Evolutionary conservation across 2,329 filamentous ascomycete genomes (phyloP), one percentile per base, ranked within the genome.

Genomic region (Fusarium euwallaceae): DNA sequence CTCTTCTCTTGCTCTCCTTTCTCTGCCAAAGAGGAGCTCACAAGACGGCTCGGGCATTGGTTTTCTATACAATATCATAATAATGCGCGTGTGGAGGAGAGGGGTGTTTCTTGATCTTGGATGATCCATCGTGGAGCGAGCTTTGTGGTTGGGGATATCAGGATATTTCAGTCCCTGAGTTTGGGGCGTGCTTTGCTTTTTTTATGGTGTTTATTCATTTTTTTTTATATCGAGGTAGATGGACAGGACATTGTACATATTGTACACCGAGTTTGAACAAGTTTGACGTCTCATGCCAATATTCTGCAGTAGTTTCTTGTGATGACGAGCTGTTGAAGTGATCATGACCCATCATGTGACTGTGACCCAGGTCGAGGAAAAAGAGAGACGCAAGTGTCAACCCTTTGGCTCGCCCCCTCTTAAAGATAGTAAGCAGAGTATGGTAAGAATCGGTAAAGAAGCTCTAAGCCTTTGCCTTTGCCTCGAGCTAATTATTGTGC

Each of bases 211-310:
- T 69, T 36, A 58, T 75, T 75, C 51, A n/a, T 36, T 36, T 36
- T 39, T 66, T 62, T 34, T 71, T 55, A 71, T 60, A 60, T 45
- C 66, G 67, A 61, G 48, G 61, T 68, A 77, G 73, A 77, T 68
- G 70, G 65, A 39, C 65, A 65, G 48, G 67, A 51, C 53, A 61
- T 32, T 76, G 69, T 77, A 78, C 70, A 77, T 78, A 73, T 41
- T 73, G 73, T 77, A 77, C 73, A 73, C 70, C 67, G 76, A 78
- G 69, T 76, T 78, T 76, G 69, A 77, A 70, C 36, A 73, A 75
- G 64, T 66, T 66, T 65, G 70, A 68, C 55, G 37, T 64, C 61
- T 53, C 27, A 41, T 71, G 37, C 53, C 17, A 51, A n/a, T 53
- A 29, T 11, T 29, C 4, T n/a, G 20, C 4, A 10, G 17, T 32